phyloP scores from a whole-genome alignment of 768 basidiomycete species.

The Xerocomellus dryophilus region DNA sequence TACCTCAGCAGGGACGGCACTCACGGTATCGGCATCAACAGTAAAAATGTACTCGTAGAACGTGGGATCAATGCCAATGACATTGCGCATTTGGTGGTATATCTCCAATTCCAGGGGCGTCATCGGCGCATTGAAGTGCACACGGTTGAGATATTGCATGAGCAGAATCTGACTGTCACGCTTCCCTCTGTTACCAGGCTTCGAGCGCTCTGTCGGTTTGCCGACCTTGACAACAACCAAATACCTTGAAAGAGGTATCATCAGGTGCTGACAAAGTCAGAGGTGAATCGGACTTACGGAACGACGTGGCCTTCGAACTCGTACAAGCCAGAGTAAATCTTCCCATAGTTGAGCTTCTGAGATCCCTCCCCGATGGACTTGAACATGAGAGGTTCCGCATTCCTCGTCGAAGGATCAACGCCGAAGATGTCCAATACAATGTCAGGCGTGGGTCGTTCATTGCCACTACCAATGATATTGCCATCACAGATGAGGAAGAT shows the following conservation, averaged over 20 bases:
- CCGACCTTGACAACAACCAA: conserved; percentile 64
- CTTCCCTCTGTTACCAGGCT: conserved; percentile 66
- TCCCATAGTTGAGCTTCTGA: conserved; percentile 66
- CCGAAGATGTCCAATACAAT: conserved; percentile 68
- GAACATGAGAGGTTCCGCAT: conserved; percentile 65
- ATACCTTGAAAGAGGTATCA: conserved; percentile 37
- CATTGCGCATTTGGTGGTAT: conserved; percentile 73
- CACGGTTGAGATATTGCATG: conserved; percentile 65
- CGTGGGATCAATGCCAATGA: conserved; percentile 71
- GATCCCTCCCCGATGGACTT: conserved; percentile 67
- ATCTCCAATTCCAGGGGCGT: conserved; percentile 64
- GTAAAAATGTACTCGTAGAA: conserved; percentile 76
- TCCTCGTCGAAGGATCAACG: conserved; percentile 58
- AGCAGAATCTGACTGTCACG: conserved; percentile 65
- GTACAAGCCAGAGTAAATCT: conserved; percentile 67
- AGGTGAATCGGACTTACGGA: conserved; percentile 40
- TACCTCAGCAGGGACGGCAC: conserved; percentile 6
- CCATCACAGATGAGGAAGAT: conserved; percentile 68
- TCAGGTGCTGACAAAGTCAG: neutral
- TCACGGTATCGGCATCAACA: conserved; percentile 65
- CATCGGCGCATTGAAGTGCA: conserved; percentile 69
- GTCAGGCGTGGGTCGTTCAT: conserved; percentile 62
- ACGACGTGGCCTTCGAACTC: conserved; percentile 72
- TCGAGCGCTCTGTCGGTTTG: conserved; percentile 62
- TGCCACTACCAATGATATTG: conserved; percentile 68